Percentiles rank a stretch among this genome's conserved stretches.
phyloP scores from a whole-genome alignment of 345 rosid genomes.

The Eucalyptus erythrocorys region DNA sequence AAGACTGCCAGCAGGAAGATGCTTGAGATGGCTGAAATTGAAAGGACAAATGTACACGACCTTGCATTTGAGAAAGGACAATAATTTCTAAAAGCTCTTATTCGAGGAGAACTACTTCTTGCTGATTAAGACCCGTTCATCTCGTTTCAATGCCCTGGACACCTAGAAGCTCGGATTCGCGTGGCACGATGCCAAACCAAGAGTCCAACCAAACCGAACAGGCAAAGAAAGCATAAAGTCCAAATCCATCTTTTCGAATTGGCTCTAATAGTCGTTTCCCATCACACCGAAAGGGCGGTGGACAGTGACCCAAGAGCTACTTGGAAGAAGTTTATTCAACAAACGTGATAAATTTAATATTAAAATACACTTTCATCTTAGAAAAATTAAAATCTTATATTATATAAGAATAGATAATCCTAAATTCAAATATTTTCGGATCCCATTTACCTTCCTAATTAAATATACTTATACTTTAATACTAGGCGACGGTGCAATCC shows the following conservation, averaged over 20 bases:
- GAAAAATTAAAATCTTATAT: no score
- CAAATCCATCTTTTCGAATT: background rate
- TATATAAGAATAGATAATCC: no score
- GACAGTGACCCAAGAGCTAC: background rate
- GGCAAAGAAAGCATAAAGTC: background rate
- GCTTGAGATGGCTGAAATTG: background rate
- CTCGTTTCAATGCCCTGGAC: background rate
- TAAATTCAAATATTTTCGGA: no score
- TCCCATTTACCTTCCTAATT: fast-evolving
- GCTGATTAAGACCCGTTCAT: background rate
- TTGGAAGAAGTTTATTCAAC: background rate
- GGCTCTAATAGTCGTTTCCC: background rate
- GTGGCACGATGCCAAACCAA: background rate
- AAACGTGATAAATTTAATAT: no score
- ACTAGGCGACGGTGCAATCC: background rate
- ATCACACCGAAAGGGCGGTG: background rate
- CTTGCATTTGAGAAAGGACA: background rate
- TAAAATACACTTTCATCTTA: no score
- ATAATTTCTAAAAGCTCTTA: background rate
- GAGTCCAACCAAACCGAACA: background rate
- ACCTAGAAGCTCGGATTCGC: background rate
- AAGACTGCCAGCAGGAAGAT: background rate
- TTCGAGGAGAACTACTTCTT: background rate
- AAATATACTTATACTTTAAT: no score
- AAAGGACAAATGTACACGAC: background rate